Evolutionary conservation across 352 stramenopile genomes (phyloP), one percentile per base, ranked within the genome.

Genomic region (Pythium apleroticum): DNA sequence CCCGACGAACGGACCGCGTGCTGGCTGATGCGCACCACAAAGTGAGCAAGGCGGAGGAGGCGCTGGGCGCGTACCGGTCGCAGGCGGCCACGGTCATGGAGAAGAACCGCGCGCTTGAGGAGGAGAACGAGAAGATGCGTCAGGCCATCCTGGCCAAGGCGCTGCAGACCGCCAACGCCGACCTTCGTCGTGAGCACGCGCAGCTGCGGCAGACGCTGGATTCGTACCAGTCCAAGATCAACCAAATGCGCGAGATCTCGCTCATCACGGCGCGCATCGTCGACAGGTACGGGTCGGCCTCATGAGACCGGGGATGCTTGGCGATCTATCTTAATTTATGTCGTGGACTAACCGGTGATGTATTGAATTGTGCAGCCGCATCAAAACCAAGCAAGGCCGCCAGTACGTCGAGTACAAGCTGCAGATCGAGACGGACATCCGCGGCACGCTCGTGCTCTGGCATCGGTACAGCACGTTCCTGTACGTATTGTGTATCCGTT

Each of bases 371-470:
- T 50, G 43, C 53, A 93, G 84, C 43, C 86, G 86, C 67, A 91
- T 95, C 65, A 93, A 92, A 57, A 93, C 82, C 60, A 91, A 91
- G 57, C 83, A 95, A 43, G 86, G 86, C 6, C 84, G 86, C 15
- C 84, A 95, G 72, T 93, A 92, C 65, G 86, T 95, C 52, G 86
- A 94, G 78, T 94, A 92, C 77, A 92, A 92, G 65, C 76, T 94
- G 43, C 81, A 91, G 67, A 93, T 95, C 62, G 86, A 93, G 72
- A 95, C 86, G 69, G 83, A 93, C 65, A 93, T 90, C 57, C 83
- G 84, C 41, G 86, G 86, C 69, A 95, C 86, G 50, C 75, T 95
- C 20, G 82, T 93, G 64, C 69, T 95, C 6, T 95, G 86, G 86
- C 86, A 95, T 78, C 84, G 86, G 68, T 95, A 95, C 85, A 91